A percentile compares a stretch with the other conserved stretches of the same genome.
Conservation (phyloP, 768 basidiomycete genomes). For the Pulveroboletus sp. region DNA sequence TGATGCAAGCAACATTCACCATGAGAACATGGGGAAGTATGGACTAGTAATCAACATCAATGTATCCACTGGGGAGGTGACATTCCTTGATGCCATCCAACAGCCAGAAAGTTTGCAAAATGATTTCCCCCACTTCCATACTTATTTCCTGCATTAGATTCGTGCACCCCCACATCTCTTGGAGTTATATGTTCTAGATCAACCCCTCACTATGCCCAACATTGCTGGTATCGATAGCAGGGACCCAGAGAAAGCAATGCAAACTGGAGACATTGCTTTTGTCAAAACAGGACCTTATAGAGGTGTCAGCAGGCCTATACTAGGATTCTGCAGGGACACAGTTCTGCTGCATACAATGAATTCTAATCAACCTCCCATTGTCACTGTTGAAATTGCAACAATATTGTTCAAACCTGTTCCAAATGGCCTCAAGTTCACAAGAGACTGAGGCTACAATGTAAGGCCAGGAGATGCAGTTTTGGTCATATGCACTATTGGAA, state of each 20-base stretch:
- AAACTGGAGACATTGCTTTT: too few relatives aligned
- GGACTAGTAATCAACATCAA: neutral
- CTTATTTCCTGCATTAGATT: neutral
- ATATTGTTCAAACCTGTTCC: neutral
- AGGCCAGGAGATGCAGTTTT: too few relatives aligned
- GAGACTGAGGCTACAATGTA: too few relatives aligned
- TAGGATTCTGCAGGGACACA: neutral
- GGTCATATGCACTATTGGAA: too few relatives aligned
- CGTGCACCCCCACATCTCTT: neutral
- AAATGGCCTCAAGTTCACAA: neutral
- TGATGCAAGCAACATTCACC: neutral
- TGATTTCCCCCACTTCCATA: too few relatives aligned
- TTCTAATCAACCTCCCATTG: too few relatives aligned
- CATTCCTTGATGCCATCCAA: neutral
- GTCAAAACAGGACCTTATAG: too few relatives aligned
- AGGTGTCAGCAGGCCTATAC: neutral
- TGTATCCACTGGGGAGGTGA: neutral
- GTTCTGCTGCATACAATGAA: neutral
- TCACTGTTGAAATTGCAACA: neutral
- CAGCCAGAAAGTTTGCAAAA: too few relatives aligned
- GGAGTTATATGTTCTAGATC: neutral
- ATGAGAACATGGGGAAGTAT: neutral
- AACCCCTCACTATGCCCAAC: neutral
- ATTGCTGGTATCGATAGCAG: neutral
- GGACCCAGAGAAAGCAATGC: too few relatives aligned